These are phyloP conservation scores for Cicer cuneatum DNA, from an alignment of 306 rosid species.

Conservation along the genomic window DNA sequence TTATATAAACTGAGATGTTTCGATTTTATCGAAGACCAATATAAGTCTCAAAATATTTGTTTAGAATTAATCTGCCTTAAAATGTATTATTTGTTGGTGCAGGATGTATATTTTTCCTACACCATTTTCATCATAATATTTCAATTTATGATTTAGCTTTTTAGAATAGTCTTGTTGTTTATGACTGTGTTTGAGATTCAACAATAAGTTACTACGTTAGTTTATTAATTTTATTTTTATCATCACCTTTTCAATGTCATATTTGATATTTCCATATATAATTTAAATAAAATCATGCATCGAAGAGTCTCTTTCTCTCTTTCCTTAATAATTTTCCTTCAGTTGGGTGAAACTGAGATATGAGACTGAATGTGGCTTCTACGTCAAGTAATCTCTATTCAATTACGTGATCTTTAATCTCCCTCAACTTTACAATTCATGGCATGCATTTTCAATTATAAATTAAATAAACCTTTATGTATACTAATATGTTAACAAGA, in stretches of 20 bases:
- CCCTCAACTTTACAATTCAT: not conserved
- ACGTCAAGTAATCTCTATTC: constrained; percentile 2
- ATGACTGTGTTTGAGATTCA: too few species aligned
- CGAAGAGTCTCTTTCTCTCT: not conserved
- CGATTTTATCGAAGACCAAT: too few species aligned
- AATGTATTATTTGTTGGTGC: too few species aligned
- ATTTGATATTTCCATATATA: not conserved
- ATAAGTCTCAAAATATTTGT: too few species aligned
- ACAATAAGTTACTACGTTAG: too few species aligned
- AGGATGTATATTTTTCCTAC: too few species aligned
- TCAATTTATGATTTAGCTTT: too few species aligned
- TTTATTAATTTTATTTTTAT: too few species aligned
- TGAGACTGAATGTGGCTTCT: not conserved
- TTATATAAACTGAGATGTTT: too few species aligned
- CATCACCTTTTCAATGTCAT: not conserved
- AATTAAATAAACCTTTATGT: not conserved
- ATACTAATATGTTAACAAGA: not conserved
- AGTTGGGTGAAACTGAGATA: not conserved
- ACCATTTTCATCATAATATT: too few species aligned
- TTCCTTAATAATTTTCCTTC: not conserved
- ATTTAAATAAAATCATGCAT: not conserved
- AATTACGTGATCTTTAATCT: constrained; percentile 16
- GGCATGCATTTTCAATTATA: not conserved
- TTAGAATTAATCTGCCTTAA: too few species aligned
- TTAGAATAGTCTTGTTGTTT: too few species aligned